These are phyloP conservation scores for Globisporangium camurandrum DNA, from an alignment of 352 stramenopile species.

Conservation along the genomic window DNA sequence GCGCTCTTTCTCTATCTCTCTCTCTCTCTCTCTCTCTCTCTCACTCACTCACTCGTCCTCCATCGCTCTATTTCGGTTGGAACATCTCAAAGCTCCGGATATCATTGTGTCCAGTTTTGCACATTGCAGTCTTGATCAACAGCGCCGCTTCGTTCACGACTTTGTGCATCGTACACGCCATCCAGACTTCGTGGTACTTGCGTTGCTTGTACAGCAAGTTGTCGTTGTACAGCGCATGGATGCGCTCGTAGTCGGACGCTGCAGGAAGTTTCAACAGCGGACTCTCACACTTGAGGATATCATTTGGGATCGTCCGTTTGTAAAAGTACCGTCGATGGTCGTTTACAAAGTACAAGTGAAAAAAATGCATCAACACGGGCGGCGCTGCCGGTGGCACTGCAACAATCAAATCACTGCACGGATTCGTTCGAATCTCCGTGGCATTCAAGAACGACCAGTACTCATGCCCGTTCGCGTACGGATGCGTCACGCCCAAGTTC, in stretches of 20 bases:
- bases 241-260: conserved; percentile 1
- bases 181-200: conserved; percentile 4
- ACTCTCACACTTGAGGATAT: conserved; percentile 1
- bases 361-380: conserved; percentile 1
- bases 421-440: conserved; percentile 20
- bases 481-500: conserved; percentile 37
- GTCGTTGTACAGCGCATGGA: neutral
- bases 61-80: neutral
- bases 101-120: neutral
- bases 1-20: neutral
- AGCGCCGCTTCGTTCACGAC: conserved; percentile 4
- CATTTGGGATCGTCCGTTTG: conserved; percentile 3
- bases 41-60: neutral
- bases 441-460: conserved; percentile 38
- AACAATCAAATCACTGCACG: conserved; percentile 13
- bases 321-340: conserved; percentile 3
- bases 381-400: neutral
- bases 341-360: conserved; percentile 3
- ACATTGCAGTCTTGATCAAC: conserved; percentile 5
- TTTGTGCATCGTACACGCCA: conserved; percentile 7
- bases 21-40: neutral
- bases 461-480: conserved; percentile 18
- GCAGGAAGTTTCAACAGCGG: neutral
- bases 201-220: neutral
- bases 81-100: conserved; percentile 5